A percentile compares a stretch with the other conserved stretches of the same genome.
Evolutionary conservation across 257 asterid genomes (phyloP).

Genomic region (Oldenlandia corymbosa): DNA sequence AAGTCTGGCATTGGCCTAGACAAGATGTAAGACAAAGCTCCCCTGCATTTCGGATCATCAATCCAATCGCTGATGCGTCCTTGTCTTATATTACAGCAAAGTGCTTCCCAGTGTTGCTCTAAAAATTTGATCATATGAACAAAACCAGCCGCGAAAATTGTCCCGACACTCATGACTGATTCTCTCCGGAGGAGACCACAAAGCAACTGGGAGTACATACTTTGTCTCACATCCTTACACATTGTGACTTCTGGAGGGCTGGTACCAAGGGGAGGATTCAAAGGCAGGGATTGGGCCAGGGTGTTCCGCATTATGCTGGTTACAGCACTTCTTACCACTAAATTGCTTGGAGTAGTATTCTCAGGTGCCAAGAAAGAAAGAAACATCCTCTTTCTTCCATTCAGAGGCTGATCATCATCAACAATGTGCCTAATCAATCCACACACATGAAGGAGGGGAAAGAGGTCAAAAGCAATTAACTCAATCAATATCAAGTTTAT

Average conservation of each 20-base stretch:
- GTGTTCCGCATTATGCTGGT: neutral
- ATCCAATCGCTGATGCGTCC: slow-evolving; percentile 8
- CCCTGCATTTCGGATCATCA: slow-evolving; percentile 8
- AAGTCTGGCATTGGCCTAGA: slow-evolving; percentile 6
- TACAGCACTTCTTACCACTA: slow-evolving; percentile 1
- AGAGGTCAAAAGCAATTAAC: too few species aligned
- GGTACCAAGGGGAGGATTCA: neutral
- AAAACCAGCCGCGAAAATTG: neutral
- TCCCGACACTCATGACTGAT: neutral
- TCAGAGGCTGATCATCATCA: neutral
- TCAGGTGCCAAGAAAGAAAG: slow-evolving; percentile 1
- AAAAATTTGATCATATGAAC: neutral
- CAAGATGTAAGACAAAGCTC: neutral
- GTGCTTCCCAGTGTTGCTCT: neutral
- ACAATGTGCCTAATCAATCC: neutral
- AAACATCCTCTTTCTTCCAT: neutral
- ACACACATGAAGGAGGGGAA: too few species aligned
- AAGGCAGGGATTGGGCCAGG: neutral
- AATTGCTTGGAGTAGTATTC: neutral
- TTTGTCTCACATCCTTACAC: neutral
- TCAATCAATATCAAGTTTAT: too few species aligned
- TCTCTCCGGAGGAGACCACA: slow-evolving; percentile 2
- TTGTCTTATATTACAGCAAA: neutral
- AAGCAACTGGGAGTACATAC: slow-evolving; percentile 1
- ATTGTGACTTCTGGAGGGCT: neutral